Evolutionary conservation across 148 eudicot species (phyloP).

Genomic region (Cornus suecica): DNA sequence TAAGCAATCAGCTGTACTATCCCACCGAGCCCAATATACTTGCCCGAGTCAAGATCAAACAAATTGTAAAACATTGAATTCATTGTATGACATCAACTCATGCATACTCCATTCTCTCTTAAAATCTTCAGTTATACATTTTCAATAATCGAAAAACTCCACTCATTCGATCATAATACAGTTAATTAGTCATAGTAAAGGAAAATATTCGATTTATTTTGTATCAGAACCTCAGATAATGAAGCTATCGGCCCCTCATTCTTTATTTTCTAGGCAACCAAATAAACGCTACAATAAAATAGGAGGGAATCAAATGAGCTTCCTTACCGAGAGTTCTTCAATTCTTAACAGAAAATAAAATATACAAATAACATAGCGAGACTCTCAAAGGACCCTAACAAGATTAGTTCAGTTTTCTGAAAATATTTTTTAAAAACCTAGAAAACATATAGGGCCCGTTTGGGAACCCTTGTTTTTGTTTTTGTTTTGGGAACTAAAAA

Average conservation of each 20-base stretch:
- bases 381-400: no score
- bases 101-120: background rate
- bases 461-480: no score
- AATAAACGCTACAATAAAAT: background rate
- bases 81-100: background rate
- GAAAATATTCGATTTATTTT: background rate
- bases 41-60: conserved; percentile 68
- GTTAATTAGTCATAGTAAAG: background rate
- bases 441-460: no score
- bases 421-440: no score
- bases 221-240: background rate
- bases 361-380: background rate
- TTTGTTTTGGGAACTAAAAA: no score
- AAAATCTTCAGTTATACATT: background rate
- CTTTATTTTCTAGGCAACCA: background rate
- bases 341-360: background rate
- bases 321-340: background rate
- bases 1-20: conserved; percentile 77
- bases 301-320: background rate
- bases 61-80: background rate
- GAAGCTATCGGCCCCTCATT: background rate
- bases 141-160: background rate
- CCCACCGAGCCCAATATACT: conserved; percentile 67
- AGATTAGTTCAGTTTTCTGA: no score
- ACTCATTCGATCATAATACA: background rate